Percentiles rank a stretch among this genome's conserved stretches.
Conservation (phyloP, 2,329 filamentous ascomycete species). For the Colletotrichum tanaceti region DNA sequence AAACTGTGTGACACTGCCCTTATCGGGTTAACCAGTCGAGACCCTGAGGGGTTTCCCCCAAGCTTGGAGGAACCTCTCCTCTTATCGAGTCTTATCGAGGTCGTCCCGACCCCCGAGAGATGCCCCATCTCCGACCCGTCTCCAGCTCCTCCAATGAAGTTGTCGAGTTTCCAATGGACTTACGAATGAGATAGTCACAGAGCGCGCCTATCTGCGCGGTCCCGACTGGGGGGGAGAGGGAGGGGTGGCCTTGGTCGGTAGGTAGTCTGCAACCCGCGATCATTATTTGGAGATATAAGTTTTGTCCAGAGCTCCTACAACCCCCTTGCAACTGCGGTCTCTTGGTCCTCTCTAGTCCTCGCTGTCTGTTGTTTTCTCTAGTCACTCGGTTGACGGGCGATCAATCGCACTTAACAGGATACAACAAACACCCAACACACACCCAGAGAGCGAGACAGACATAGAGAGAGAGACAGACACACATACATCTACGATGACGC, state of each 20-base stretch:
- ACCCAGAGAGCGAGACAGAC: no score
- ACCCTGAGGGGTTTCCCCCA: conserved; percentile 1
- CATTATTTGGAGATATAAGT: conserved; percentile 17
- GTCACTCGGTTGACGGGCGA: not conserved
- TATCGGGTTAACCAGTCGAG: conserved; percentile 17
- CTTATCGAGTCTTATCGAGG: conserved; percentile 18
- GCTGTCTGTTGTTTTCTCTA: conserved; percentile 6
- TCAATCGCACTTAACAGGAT: not conserved
- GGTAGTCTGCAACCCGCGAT: not conserved
- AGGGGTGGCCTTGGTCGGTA: conserved; percentile 24
- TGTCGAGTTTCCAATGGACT: not conserved
- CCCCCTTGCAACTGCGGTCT: not conserved
- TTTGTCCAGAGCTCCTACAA: conserved; percentile 27
- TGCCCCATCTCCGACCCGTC: conserved; percentile 4
- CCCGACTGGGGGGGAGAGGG: conserved; percentile 4
- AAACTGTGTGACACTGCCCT: conserved; percentile 19
- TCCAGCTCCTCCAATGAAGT: conserved; percentile 22
- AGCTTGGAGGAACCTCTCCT: conserved; percentile 15
- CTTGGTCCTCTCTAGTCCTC: not conserved
- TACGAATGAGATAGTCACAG: no score
- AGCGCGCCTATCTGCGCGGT: conserved; percentile 26
- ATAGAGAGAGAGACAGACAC: not conserved
- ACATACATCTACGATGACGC: conserved; percentile 19
- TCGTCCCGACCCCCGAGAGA: not conserved
- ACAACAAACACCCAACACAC: no score